Evolutionary conservation across 2,329 filamentous ascomycete species (phyloP), one percentile per base, ranked within the genome.

Genomic region (Cordyceps militaris): DNA sequence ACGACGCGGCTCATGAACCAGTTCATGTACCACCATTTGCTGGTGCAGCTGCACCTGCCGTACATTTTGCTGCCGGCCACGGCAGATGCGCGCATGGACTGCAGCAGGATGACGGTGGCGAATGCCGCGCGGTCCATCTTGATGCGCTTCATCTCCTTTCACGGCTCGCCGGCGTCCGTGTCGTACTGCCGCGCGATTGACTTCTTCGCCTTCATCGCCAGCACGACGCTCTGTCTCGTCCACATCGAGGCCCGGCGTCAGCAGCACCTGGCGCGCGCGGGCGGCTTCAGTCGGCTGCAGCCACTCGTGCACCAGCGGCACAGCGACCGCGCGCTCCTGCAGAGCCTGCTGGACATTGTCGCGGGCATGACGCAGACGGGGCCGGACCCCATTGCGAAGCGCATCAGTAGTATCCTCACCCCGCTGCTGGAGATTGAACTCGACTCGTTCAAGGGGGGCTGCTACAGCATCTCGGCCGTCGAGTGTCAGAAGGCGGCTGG

Each of bases 11-110:
- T 76, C 4, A 74, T 79, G 60, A 66, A 75, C 19, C 80, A 83
- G 51, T 71, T 83, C 44, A 70, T 74, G 38, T 76, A 82, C 59
- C 75, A 79, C 56, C 73, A 77, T 48, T 69, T 82, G 1, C 63
- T 81, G 1, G 70, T 79, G n/a, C 72, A 78, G 5, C 69, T 83
- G 0, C 80, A 84, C 59, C 68, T 83, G 4, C 81, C 80, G 0
- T 82, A 79, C 60, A 73, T 83, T 64, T 67, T 83, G 9, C 7
- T 36, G 4, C 73, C 38, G 16, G 2, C 69, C 36, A 64, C 69
- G 1, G 62, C 66, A 1, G 69, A 70, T 4, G 62, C 64, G 4
- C 69, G 70, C 5, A 76, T 74, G 55, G 74, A 77, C 23, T 76
- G 78, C 61, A 79, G 75, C 63, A 77, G 74, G 49, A 70, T 71